Evolutionary conservation across 2,329 filamentous ascomycete species (phyloP), one percentile per base, ranked within the genome.

Genomic region (Scytalidium lignicola): DNA sequence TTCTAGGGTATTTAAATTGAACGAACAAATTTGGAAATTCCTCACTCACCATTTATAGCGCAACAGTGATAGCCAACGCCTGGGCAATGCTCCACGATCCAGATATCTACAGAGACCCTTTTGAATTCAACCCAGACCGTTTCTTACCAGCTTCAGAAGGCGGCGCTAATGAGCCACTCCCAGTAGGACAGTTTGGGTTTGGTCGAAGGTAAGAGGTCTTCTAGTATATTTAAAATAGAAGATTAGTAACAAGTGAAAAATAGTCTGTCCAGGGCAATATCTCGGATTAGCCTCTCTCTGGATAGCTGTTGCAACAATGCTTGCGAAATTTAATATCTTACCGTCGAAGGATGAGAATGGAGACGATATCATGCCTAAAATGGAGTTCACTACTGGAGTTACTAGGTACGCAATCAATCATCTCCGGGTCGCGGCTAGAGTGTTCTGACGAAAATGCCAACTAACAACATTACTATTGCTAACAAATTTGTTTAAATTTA

Each of bases 41-140:
- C 60, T 50, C 47, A 12, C 10, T 26, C 52, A 72, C 42, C 68
- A 71, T 2, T 64, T 69, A 21, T 51, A 53, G 13, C 71, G 76
- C 59, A 58, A 72, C 44, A 69, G 73, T n/a, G 62, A 74, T 68
- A 46, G 67, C 70, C 23, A 76, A 78, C 74, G 70, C 54, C 46
- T 78, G 74, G 69, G 73, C 74, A 37, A 77, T 84, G 64, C 76
- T 79, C 60, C 76, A 79, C 41, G 70, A 78, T 51, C 55, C 67
- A 44, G 44, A 48, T 3, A 60, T 66, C 2, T 78, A 76, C 62
- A 49, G 47, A 3, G 52, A 73, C 44, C 71, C 74, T 1, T 66
- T 71, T 18, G 50, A 49, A 6, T 78, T 78, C 55, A 65, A 74
- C 37, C 74, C 75, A 1, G 70, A 74, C 47, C 64, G 75, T 5